Evolutionary conservation across 768 basidiomycete species (phyloP), one percentile per base, ranked within the genome.

Genomic region (Dictyophora rubrovolvata): DNA sequence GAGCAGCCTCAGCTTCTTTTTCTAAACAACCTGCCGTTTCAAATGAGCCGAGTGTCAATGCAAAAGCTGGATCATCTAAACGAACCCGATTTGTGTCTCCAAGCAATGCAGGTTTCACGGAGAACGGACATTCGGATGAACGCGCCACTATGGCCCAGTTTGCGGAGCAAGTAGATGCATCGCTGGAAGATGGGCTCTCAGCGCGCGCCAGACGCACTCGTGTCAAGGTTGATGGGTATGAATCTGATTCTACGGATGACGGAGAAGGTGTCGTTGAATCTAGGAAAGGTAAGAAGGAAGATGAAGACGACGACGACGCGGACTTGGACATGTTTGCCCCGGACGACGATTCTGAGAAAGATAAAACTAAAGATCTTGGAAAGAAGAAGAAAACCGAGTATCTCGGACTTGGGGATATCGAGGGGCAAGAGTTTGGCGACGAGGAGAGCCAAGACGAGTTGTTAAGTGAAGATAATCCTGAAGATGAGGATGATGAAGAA

Each of bases 161-260:
- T 70, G 85, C 82, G 3, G 86, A 89, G 63, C 79, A 91, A 64
- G 86, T 91, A 48, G 87, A 90, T 61, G 77, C 78, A 3, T 77
- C 83, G 0, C 82, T 92, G 59, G 89, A 91, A 69, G 75, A 76
- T 63, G 80, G 85, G 4, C 78, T 79, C 11, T 75, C 75, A 21
- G 75, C 74, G 60, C 80, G 86, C 17, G 86, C 82, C 68, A 85
- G 89, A 20, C 81, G 83, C 50, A 42, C 12, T 42, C 42, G 57
- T 42, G 82, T 96, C 60, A 88, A 86, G 67, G 86, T 79, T 17
- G 91, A 91, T 55, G 85, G 94, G 16, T 97, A 96, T 69, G 92
- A 94, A 12, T 92, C 90, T 1, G 93, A 96, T 72, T 94, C 93
- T 1, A 93, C 84, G 59, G 91, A 95, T 67, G 93, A 96, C 62